These are phyloP conservation scores for Linderina pennispora DNA, from an alignment of 192 early-diverging fungal species.

Conservation along the genomic window DNA sequence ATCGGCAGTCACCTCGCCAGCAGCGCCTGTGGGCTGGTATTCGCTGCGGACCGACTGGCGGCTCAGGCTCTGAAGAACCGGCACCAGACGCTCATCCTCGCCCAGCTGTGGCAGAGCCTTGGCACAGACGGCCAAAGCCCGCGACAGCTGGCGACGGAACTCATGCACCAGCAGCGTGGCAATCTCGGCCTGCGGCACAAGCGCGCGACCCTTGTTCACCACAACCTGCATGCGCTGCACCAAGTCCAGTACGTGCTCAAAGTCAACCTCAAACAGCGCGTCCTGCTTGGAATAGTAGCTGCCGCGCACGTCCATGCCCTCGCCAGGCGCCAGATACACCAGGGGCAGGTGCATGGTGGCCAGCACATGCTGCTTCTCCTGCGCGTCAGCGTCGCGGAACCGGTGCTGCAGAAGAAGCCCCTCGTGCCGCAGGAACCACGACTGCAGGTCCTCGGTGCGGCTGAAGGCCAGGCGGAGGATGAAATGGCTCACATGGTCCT, in stretches of 20 bases:
- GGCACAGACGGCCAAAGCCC: slow-evolving; percentile 55
- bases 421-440: slow-evolving; percentile 73
- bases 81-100: slow-evolving; percentile 86
- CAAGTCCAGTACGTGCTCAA: slow-evolving; percentile 60
- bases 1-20: slow-evolving; percentile 56
- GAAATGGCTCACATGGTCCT: slow-evolving; percentile 80
- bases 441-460: slow-evolving; percentile 60
- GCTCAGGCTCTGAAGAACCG: slow-evolving; percentile 80
- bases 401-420: slow-evolving; percentile 57
- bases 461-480: slow-evolving; percentile 69
- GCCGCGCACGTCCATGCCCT: slow-evolving; percentile 6
- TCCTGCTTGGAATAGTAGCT: slow-evolving; percentile 33
- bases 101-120: slow-evolving; percentile 78
- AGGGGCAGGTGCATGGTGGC: slow-evolving; percentile 17
- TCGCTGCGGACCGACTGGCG: slow-evolving; percentile 70
- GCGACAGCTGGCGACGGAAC: slow-evolving; percentile 58
- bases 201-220: slow-evolving; percentile 58
- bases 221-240: slow-evolving; percentile 56
- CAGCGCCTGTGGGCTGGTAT: slow-evolving; percentile 50
- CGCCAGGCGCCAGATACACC: slow-evolving; percentile 8
- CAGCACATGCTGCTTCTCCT: slow-evolving; percentile 36
- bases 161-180: slow-evolving; percentile 67
- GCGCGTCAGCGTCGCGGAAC: slow-evolving; percentile 49
- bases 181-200: slow-evolving; percentile 68
- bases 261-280: slow-evolving; percentile 56